Conservation (phyloP, 2,329 filamentous ascomycete species). For the Paraphoma sp. region DNA sequence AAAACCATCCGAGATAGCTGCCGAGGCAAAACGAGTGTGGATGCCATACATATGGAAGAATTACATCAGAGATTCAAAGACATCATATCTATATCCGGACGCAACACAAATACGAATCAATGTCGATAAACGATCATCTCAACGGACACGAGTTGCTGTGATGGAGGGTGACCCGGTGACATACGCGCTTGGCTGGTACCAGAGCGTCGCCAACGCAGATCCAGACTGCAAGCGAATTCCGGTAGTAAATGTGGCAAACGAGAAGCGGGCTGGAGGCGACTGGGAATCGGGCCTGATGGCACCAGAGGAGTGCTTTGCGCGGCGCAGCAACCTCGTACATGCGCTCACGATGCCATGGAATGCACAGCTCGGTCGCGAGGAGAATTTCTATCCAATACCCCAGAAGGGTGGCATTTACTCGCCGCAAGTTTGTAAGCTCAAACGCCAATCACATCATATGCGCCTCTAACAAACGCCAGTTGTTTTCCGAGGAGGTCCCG, state of each 20-base stretch:
- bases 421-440: slow-evolving; percentile 65
- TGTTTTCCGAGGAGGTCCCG: slow-evolving; percentile 72
- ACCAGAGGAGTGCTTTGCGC: slow-evolving; percentile 75
- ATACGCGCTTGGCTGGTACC: slow-evolving; percentile 66
- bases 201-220: slow-evolving; percentile 38
- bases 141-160: slow-evolving; percentile 52
- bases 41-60: slow-evolving; percentile 69
- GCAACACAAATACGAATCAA: slow-evolving; percentile 48
- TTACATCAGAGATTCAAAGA: slow-evolving; percentile 61
- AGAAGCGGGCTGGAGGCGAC: slow-evolving; percentile 78
- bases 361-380: slow-evolving; percentile 36
- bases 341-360: slow-evolving; percentile 68
- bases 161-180: slow-evolving; percentile 55
- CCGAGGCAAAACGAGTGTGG: slow-evolving; percentile 74
- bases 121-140: slow-evolving; percentile 54
- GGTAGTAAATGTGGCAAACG: slow-evolving; percentile 77
- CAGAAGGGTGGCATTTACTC: slow-evolving; percentile 74
- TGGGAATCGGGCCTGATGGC: slow-evolving; percentile 73
- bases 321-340: slow-evolving; percentile 75
- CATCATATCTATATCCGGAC: slow-evolving; percentile 64
- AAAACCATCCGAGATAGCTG: slow-evolving; percentile 73
- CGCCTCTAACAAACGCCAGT: slow-evolving; percentile 51
- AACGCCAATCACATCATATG: background rate
- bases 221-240: slow-evolving; percentile 57
- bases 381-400: slow-evolving; percentile 73